Percentiles rank a stretch among this genome's conserved stretches.
phyloP scores from a whole-genome alignment of 2,329 filamentous ascomycete species.

The Xylariaceae sp. region DNA sequence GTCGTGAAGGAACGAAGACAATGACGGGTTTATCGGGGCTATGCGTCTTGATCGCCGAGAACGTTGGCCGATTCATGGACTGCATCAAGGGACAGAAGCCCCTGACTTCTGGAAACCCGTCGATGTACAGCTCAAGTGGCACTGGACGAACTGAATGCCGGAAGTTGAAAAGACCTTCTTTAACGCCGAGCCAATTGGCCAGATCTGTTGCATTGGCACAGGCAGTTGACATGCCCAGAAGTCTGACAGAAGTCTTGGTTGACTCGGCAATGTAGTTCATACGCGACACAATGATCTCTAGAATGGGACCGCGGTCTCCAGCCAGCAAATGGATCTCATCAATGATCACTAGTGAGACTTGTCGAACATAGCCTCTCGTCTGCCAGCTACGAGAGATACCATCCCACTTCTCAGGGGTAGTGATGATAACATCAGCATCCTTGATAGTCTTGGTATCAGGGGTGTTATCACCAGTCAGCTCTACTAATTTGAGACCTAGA shows the following conservation, averaged over 20 bases:
- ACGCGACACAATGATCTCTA: conserved; percentile 89
- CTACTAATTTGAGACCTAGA: conserved; percentile 85
- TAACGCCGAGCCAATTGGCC: conserved; percentile 95
- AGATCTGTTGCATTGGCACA: conserved; percentile 94
- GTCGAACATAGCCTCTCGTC: conserved; percentile 89
- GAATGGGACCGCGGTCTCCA: conserved; percentile 91
- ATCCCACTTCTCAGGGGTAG: conserved; percentile 99
- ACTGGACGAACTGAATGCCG: conserved; percentile 94
- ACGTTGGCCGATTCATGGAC: conserved; percentile 97
- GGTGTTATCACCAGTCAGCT: conserved; percentile 96
- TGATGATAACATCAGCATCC: conserved; percentile 96
- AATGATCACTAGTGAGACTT: conserved; percentile 95
- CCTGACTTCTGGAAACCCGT: conserved; percentile 90
- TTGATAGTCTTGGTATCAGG: conserved; percentile 94
- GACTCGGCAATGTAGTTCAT: conserved; percentile 99
- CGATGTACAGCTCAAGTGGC: conserved; percentile 92
- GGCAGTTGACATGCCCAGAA: conserved; percentile 98
- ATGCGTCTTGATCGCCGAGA: conserved; percentile 93
- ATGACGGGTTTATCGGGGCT: conserved; percentile 96
- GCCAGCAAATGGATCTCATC: conserved; percentile 98
- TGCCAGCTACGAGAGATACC: conserved; percentile 99
- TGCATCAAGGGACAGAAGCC: conserved; percentile 98
- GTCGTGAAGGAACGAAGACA: conserved; percentile 92
- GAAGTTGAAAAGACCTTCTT: conserved; percentile 95
- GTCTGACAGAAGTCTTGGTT: conserved; percentile 79